Conservation (phyloP, 768 basidiomycete species). For the Daedalea quercina region DNA sequence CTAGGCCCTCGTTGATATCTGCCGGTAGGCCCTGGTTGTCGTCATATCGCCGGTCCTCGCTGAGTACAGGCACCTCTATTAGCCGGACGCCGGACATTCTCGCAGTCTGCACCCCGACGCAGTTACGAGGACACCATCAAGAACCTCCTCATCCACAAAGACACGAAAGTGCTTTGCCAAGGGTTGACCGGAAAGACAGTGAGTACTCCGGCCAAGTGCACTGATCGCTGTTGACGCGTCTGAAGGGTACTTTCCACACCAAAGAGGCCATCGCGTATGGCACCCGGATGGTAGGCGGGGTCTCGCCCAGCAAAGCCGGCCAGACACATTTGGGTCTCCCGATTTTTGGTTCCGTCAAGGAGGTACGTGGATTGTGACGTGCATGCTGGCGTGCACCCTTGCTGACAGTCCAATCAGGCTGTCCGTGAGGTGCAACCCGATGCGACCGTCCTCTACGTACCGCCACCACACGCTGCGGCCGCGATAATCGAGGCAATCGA, state of each 20-base stretch:
- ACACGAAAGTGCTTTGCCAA: constrained; percentile 90
- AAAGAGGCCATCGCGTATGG: constrained; percentile 91
- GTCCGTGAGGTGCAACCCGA: constrained; percentile 83
- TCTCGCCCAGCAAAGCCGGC: constrained; percentile 95
- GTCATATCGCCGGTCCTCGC: neutral
- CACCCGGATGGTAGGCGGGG: constrained; percentile 96
- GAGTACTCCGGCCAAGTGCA: constrained; percentile 2
- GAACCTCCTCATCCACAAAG: constrained; percentile 89
- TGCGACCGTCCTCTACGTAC: constrained; percentile 95
- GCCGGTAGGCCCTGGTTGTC: constrained; percentile 36
- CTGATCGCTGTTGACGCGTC: neutral
- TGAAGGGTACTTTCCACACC: constrained; percentile 94
- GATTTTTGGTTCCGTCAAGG: constrained; percentile 86
- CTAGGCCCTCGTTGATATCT: constrained; percentile 48
- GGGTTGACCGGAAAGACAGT: constrained; percentile 96
- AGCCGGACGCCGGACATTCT: constrained; percentile 77
- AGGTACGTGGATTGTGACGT: constrained; percentile 40
- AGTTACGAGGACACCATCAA: constrained; percentile 86
- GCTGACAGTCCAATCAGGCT: constrained; percentile 45
- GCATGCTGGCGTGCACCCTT: neutral
- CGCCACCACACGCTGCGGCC: constrained; percentile 92
- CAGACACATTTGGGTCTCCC: constrained; percentile 93
- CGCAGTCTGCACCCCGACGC: constrained; percentile 63
- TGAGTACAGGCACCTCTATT: constrained; percentile 1
- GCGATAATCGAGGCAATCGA: constrained; percentile 99